phyloP scores from a whole-genome alignment of 176 grass and related monocot species.

The Thinopyrum elongatum region DNA sequence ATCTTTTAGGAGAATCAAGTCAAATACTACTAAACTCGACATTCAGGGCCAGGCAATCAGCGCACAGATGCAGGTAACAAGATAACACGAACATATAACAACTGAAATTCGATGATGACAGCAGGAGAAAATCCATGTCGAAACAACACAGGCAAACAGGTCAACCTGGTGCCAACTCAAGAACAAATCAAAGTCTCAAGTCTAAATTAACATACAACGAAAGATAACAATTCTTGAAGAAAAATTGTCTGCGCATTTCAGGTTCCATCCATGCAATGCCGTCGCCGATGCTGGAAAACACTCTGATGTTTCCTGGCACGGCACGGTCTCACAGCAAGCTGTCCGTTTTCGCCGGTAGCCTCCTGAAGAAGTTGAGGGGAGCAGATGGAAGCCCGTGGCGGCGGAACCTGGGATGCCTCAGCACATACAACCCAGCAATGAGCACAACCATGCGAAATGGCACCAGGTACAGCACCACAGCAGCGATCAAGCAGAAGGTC shows the following conservation, averaged over 20 bases:
- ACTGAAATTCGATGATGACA: not conserved
- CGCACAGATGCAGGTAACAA: not conserved
- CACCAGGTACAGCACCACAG: constrained; percentile 47
- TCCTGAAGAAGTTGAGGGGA: constrained; percentile 68
- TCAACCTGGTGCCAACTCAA: not conserved
- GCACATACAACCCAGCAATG: constrained; percentile 40
- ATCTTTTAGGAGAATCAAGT: no score
- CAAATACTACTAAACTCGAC: no score
- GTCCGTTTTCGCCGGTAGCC: constrained; percentile 46
- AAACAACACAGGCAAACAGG: not conserved
- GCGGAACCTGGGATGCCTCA: constrained; percentile 64
- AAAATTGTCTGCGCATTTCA: constrained; percentile 1
- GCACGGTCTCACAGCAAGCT: constrained; percentile 37
- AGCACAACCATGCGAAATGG: constrained; percentile 44
- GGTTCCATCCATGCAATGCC: constrained; percentile 2
- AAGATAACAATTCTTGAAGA: not conserved
- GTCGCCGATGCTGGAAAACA: not conserved
- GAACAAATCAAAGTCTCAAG: not conserved
- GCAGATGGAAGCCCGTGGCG: constrained; percentile 48
- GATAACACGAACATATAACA: not conserved
- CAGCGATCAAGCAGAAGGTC: constrained; percentile 49
- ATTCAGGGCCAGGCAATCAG: no score
- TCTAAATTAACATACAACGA: constrained; percentile 8
- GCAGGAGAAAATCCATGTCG: not conserved
- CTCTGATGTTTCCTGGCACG: not conserved